Percentiles rank a stretch among this genome's conserved stretches.
These are phyloP conservation scores for Exophiala viscosa DNA, from an alignment of 2,329 filamentous ascomycete genomes.

Conservation along the genomic window DNA sequence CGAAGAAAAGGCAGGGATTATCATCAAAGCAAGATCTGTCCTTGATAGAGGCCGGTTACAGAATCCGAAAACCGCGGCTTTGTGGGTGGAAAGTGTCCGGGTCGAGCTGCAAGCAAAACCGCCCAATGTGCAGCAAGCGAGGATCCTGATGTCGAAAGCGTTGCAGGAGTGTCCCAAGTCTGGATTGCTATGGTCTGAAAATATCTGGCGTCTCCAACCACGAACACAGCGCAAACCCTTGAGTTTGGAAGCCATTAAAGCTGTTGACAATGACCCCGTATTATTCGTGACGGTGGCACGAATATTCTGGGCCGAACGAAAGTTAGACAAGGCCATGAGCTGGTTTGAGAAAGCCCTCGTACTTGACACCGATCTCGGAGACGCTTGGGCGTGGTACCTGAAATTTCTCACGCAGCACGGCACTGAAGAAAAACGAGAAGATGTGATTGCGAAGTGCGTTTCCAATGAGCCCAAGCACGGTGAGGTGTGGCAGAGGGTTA, in stretches of 20 bases:
- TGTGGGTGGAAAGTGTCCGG: constrained; percentile 93
- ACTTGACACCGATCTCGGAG: constrained; percentile 79
- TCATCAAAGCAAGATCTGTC: constrained; percentile 89
- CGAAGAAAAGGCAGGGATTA: constrained; percentile 77
- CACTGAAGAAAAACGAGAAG: constrained; percentile 84
- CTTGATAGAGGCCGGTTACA: constrained; percentile 87
- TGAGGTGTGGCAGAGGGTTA: constrained; percentile 81
- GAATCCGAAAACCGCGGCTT: constrained; percentile 74
- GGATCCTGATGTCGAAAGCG: constrained; percentile 87
- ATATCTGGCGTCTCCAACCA: constrained; percentile 89
- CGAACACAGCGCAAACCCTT: constrained; percentile 90
- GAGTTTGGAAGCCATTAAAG: constrained; percentile 91
- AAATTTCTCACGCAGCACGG: constrained; percentile 91
- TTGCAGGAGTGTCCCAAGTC: constrained; percentile 86
- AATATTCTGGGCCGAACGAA: constrained; percentile 92
- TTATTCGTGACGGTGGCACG: constrained; percentile 89
- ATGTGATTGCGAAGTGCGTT: constrained; percentile 76
- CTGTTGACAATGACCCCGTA: constrained; percentile 85
- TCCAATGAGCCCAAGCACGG: constrained; percentile 86
- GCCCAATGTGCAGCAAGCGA: constrained; percentile 71
- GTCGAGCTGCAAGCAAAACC: constrained; percentile 77
- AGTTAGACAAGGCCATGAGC: constrained; percentile 86
- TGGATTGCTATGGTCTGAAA: constrained; percentile 86
- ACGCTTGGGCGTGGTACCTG: constrained; percentile 98
- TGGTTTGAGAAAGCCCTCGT: constrained; percentile 98